A percentile compares a stretch with the other conserved stretches of the same genome.
Conservation (phyloP, 1,139 yeast species). For the Candida sanyaensis region DNA sequence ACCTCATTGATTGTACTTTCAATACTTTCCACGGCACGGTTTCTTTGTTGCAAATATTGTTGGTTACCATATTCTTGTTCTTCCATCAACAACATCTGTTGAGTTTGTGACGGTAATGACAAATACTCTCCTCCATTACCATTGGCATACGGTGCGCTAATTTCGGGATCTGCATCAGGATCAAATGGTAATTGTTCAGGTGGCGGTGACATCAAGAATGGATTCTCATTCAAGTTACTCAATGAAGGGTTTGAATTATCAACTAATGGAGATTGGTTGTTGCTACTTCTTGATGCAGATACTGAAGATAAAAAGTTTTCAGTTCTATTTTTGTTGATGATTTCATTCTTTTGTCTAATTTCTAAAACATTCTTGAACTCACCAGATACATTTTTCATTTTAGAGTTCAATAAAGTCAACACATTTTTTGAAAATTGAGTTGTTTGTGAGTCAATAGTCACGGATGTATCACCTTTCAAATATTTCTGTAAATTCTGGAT, state of each 20-base stretch:
- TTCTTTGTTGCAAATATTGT: conserved; percentile 79
- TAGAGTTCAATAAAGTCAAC: conserved; percentile 80
- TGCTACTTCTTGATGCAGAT: conserved; percentile 28
- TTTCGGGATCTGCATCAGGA: conserved; percentile 32
- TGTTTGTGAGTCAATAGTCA: conserved; percentile 58
- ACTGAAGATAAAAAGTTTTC: conserved; percentile 74
- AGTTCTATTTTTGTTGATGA: conserved; percentile 77
- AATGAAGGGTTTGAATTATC: conserved; percentile 9
- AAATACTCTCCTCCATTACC: conserved; percentile 38
- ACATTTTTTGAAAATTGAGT: conserved; percentile 82
- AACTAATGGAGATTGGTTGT: conserved; percentile 28
- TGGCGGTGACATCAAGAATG: conserved; percentile 31
- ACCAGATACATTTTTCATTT: conserved; percentile 89
- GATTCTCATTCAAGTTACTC: conserved; percentile 38
- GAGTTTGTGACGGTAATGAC: conserved; percentile 73
- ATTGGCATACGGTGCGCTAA: conserved; percentile 28
- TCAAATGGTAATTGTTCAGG: conserved; percentile 5
- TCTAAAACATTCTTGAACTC: conserved; percentile 88
- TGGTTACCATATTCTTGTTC: conserved; percentile 73
- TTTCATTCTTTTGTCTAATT: conserved; percentile 81
- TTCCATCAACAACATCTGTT: conserved; percentile 70
- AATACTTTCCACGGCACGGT: conserved; percentile 90
- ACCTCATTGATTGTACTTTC: conserved; percentile 96
- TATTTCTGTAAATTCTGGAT: conserved; percentile 65
- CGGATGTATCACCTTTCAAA: conserved; percentile 48